Conservation (phyloP, 768 basidiomycete species). For the Boletus subcaerulescens region DNA sequence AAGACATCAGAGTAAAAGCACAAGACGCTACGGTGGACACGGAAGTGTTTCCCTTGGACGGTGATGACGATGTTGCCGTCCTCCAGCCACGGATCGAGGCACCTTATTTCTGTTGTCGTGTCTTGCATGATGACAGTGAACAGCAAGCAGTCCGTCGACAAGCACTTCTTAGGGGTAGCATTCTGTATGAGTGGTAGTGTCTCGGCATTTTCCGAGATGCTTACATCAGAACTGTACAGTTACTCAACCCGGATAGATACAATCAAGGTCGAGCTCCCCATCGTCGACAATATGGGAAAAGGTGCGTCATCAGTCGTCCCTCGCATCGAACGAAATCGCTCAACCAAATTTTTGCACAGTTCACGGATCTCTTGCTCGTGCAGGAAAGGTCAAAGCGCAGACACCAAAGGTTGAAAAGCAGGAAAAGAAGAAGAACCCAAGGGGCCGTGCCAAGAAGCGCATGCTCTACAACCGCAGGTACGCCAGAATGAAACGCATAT, state of each 20-base stretch:
- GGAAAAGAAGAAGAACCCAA: constrained; percentile 98
- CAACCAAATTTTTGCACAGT: constrained; percentile 44
- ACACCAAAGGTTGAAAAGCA: constrained; percentile 97
- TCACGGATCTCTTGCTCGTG: constrained; percentile 99
- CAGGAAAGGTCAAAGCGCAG: constrained; percentile 99
- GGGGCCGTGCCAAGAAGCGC: constrained; percentile 97
- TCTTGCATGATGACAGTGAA: too few relatives aligned
- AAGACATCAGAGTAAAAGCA: constrained; percentile 30
- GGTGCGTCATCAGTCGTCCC: constrained; percentile 37
- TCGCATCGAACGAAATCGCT: neutral
- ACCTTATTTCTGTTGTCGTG: neutral
- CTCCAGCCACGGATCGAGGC: constrained; percentile 23
- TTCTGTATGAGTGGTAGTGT: neutral
- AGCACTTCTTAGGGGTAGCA: too few relatives aligned
- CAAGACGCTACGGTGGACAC: constrained; percentile 31
- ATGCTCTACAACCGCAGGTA: constrained; percentile 91
- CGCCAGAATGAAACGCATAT: constrained; percentile 24
- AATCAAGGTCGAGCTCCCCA: constrained; percentile 34
- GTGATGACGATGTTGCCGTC: constrained; percentile 33
- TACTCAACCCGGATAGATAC: constrained; percentile 16
- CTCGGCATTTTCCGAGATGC: constrained; percentile 31
- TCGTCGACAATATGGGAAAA: constrained; percentile 74
- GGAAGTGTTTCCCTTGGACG: constrained; percentile 25
- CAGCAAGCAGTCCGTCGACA: too few relatives aligned
- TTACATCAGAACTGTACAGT: constrained; percentile 44